These are phyloP conservation scores for Neonectria sp. DNA, from an alignment of 2,329 filamentous ascomycete genomes.

Conservation along the genomic window DNA sequence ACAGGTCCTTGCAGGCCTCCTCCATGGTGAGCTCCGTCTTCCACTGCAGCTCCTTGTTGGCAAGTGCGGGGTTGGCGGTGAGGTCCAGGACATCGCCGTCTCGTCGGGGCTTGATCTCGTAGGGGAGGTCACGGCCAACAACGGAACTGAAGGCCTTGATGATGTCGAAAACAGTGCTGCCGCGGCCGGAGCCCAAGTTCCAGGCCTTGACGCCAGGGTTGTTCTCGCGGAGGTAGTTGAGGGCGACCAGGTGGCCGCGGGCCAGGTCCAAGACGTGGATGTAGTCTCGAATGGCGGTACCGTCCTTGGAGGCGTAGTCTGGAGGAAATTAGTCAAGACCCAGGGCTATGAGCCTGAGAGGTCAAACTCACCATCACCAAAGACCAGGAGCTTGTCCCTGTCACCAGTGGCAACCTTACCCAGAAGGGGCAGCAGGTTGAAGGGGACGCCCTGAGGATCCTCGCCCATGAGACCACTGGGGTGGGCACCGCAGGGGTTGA, in stretches of 20 bases:
- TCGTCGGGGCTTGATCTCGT: conserved; percentile 87
- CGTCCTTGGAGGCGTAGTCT: conserved; percentile 94
- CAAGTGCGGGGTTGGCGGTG: conserved; percentile 89
- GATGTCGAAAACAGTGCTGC: conserved; percentile 97
- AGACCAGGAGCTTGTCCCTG: conserved; percentile 93
- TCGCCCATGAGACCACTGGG: conserved; percentile 98
- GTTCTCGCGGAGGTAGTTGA: conserved; percentile 89
- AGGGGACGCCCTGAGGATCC: conserved; percentile 95
- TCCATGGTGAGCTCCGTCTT: conserved; percentile 92
- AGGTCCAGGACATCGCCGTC: conserved; percentile 94
- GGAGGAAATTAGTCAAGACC: conserved; percentile 39
- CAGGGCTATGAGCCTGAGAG: background rate
- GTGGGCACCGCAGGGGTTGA: conserved; percentile 96
- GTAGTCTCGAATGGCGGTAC: conserved; percentile 97
- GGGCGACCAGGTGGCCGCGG: conserved; percentile 86
- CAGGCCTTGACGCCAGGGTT: conserved; percentile 93
- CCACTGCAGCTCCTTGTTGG: conserved; percentile 92
- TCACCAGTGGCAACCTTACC: conserved; percentile 97
- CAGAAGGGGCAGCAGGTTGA: conserved; percentile 93
- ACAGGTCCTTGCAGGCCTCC: conserved; percentile 93
- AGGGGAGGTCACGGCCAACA: conserved; percentile 88
- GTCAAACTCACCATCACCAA: conserved; percentile 83
- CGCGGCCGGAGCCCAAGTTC: conserved; percentile 96
- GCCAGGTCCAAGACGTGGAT: conserved; percentile 96
- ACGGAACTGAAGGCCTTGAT: conserved; percentile 93